phyloP scores from a whole-genome alignment of 176 grass and related monocot genomes.

The Aegilops bicornis region DNA sequence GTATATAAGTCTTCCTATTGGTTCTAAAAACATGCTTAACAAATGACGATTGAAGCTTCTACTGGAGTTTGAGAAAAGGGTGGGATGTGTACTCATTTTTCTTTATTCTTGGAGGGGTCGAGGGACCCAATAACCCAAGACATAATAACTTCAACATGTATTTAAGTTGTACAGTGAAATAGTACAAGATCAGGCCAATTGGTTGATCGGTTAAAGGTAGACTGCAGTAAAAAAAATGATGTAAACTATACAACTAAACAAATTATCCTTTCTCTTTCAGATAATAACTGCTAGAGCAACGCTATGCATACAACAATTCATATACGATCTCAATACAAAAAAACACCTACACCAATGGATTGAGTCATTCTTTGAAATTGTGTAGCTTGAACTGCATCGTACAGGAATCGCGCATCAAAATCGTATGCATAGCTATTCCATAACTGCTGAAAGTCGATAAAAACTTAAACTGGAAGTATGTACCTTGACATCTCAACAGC shows the following conservation, averaged over 20 bases:
- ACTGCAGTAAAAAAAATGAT: not conserved
- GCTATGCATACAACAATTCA: too few relatives aligned
- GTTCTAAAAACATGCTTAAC: conserved; percentile 29
- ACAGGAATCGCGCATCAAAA: too few relatives aligned
- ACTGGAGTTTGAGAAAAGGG: not conserved
- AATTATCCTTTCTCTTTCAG: conserved; percentile 7
- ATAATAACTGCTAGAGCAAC: conserved; percentile 1
- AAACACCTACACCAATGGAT: too few relatives aligned
- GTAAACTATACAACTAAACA: not conserved
- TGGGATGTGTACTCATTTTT: not conserved
- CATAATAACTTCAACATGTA: not conserved
- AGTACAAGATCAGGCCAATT: not conserved
- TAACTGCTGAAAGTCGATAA: not conserved
- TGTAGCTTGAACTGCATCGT: too few relatives aligned
- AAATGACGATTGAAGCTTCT: not conserved
- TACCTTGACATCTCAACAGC: conserved; percentile 98
- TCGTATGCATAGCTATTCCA: not conserved
- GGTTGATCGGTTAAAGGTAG: not conserved
- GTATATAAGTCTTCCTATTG: not conserved
- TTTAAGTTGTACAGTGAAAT: not conserved
- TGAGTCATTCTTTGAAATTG: too few relatives aligned
- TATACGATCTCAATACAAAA: too few relatives aligned
- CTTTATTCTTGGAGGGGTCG: not conserved
- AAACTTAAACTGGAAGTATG: not conserved
- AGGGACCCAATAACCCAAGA: conserved; percentile 4